Base-by-base conservation (phyloP, 371 early-diverging fungal genomes). In the Mortierella sp. region DNA sequence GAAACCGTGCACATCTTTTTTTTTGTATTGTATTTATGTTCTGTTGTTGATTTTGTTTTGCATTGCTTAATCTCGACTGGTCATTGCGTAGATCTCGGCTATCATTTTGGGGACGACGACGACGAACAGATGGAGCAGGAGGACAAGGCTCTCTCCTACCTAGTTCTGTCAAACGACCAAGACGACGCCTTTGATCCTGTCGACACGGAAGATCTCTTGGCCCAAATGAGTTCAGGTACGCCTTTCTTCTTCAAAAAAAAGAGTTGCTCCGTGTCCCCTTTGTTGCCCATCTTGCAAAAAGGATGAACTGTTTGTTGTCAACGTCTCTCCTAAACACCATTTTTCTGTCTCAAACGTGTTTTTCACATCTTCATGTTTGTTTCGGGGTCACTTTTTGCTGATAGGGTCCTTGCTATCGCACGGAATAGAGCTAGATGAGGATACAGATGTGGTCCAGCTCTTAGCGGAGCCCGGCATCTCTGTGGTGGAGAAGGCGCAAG, bases 51-150 rank as follows among this genome's bases (percentile, higher is more conserved):
- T 28, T 26, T 0, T 43, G 18, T 29, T 29, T n/a, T 19, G 16
- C 6, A 2, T 37, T n/a, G 7, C 4, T 21, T 19, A 46, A 37
- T 37, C 59, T 45, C 57, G 21, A 26, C n/a, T n/a, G n/a, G n/a
- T n/a, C n/a, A n/a, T n/a, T n/a, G n/a, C n/a, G 11, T 68, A 79
- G 79, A 79, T 69, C 79, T 79, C 56, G 79, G 79, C 67, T 60
- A 72, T 62, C 69, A 70, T 46, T 79, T 79, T 63, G 79, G 72
- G 52, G 79, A 79, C 11, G 79, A 79, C 18, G 72, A 77, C 57
- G 72, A 72, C 18, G 73, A 72, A 21, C 72, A 79, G 21, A 50
- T 79, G 37, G 70, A 23, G 45, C 79, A 72, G 64, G 79, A 79
- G 30, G 79, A 79, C 57, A 79, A 72, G 66, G 79, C 72, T 14